Evolutionary conservation across 2,329 filamentous ascomycete genomes (phyloP), one percentile per base, ranked within the genome.

Genomic region (Neopestalotiopsis clavispora): DNA sequence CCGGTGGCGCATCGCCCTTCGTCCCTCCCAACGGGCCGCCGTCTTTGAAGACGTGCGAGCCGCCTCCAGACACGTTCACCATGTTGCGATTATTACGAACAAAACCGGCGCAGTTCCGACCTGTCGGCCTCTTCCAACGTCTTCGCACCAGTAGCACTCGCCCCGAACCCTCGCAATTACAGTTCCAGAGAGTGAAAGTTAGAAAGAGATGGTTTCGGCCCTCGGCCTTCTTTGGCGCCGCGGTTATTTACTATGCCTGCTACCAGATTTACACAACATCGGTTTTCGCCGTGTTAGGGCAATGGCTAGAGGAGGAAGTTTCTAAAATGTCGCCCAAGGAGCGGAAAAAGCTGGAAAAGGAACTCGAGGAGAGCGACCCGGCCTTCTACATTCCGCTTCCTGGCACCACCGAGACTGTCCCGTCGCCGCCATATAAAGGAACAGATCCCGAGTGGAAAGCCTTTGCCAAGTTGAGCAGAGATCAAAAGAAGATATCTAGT

Each of bases 371-470:
- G 1, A 81, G 84, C 3, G 80, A 82, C 14, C 81, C 85, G 20
- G 78, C 84, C 14, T 23, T 84, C 4, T 92, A 92, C 70, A 84
- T 92, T 7, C 88, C 90, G 0, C 86, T 92, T 66, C 89, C 89
- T 3, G 88, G 89, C 58, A 89, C 87, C 2, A 87, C 84, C 0
- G 83, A 83, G 64, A 72, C 81, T 68, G 78, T 89, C 20, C 79
- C 82, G 17, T 82, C 84, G 38, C 75, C 78, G 38, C 86, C 85
- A 2, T 91, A 90, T 75, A 82, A 81, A 69, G 84, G 84, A 65
- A 81, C 80, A 32, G 89, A 91, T 72, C 89, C 90, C 2, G 91
- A 92, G 77, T 92, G 88, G 89, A 80, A 84, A 70, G 82, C 84
- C 63, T 92, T 90, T 71, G 75, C 89, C 17, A 85, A 85, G 67